Conservation (phyloP, 495 filamentous ascomycete species). For the Penicillium atrosanguineum region DNA sequence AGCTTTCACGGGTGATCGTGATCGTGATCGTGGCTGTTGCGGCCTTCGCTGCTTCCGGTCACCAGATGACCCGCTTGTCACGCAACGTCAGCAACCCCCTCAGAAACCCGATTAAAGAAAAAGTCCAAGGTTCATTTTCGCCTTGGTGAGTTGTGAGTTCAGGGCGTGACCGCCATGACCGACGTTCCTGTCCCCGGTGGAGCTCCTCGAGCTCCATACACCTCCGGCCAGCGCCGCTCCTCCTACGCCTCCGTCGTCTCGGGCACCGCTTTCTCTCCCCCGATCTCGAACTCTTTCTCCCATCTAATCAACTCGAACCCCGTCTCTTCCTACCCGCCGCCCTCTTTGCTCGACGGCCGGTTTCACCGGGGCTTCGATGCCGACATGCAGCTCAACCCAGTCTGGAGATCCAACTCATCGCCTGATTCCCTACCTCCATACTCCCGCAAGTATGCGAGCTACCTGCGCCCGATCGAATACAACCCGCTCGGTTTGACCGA, state of each 20-base stretch:
- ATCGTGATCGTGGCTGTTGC: not conserved
- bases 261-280: slow-evolving; percentile 54
- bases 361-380: slow-evolving; percentile 37
- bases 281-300: slow-evolving; percentile 54
- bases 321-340: slow-evolving; percentile 35
- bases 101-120: not conserved
- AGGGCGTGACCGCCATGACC: slow-evolving; percentile 34
- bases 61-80: slow-evolving; percentile 26
- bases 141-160: no score
- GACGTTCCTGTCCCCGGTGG: slow-evolving; percentile 48
- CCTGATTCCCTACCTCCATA: slow-evolving; percentile 48
- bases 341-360: slow-evolving; percentile 36
- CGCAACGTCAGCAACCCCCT: slow-evolving; percentile 19
- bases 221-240: slow-evolving; percentile 47
- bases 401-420: slow-evolving; percentile 37
- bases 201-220: slow-evolving; percentile 41
- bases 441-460: slow-evolving; percentile 60
- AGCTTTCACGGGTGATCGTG: not conserved
- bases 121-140: no score
- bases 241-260: slow-evolving; percentile 86
- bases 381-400: slow-evolving; percentile 46
- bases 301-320: slow-evolving; percentile 56
- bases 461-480: slow-evolving; percentile 37
- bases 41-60: slow-evolving; percentile 23
- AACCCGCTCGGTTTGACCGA: slow-evolving; percentile 29